Conservation (phyloP, 2,329 filamentous ascomycete genomes). For the Alternaria panax region DNA sequence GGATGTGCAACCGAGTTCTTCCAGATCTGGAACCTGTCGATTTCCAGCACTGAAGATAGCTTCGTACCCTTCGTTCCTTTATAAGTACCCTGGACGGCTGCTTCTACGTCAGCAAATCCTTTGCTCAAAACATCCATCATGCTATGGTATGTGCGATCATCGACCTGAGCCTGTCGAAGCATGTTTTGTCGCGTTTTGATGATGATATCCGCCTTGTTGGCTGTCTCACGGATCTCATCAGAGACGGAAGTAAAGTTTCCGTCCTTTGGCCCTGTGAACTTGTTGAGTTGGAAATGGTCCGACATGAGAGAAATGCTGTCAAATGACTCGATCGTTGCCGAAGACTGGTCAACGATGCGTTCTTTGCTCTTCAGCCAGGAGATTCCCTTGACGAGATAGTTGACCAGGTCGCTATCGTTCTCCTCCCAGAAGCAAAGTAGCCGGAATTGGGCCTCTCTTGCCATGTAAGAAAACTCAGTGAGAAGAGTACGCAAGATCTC, state of each 20-base stretch:
- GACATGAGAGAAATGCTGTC: slow-evolving; percentile 30
- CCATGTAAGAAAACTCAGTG: slow-evolving; percentile 26
- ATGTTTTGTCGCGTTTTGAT: slow-evolving; percentile 32
- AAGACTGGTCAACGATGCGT: slow-evolving; percentile 38
- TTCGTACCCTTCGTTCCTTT: slow-evolving; percentile 17
- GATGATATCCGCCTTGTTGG: slow-evolving; percentile 28
- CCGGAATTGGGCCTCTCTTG: slow-evolving; percentile 27
- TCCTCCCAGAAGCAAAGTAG: slow-evolving; percentile 34
- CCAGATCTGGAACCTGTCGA: slow-evolving; percentile 24
- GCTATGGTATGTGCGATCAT: slow-evolving; percentile 25
- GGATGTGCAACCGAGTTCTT: slow-evolving; percentile 8
- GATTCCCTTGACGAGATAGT: slow-evolving; percentile 18
- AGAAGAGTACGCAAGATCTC: slow-evolving; percentile 21
- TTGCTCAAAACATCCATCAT: slow-evolving; percentile 27
- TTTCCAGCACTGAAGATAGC: slow-evolving; percentile 22
- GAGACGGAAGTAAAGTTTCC: slow-evolving; percentile 35
- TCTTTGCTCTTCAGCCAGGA: slow-evolving; percentile 28
- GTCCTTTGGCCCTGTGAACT: slow-evolving; percentile 38
- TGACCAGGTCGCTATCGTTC: slow-evolving; percentile 27
- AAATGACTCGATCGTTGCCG: slow-evolving; percentile 34
- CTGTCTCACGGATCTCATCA: slow-evolving; percentile 32
- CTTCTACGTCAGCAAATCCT: slow-evolving; percentile 29
- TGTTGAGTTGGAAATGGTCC: slow-evolving; percentile 44
- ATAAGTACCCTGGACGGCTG: slow-evolving; percentile 21
- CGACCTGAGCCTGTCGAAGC: slow-evolving; percentile 24